phyloP scores from a whole-genome alignment of 108 stramenopile genomes.

The Discostella pseudostelligera region DNA sequence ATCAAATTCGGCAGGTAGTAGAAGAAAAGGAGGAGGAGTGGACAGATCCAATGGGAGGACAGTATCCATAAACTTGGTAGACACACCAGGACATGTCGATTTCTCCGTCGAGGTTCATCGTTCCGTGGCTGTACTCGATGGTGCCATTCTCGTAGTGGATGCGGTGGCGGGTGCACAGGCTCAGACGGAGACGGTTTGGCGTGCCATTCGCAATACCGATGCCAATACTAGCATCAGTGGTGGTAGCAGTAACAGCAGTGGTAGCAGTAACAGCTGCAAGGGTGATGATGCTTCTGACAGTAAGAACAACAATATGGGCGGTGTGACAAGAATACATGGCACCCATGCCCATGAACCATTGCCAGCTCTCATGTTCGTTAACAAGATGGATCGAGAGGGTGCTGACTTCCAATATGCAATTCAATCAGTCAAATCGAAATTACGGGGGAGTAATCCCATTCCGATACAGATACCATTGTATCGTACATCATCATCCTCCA shows the following conservation, averaged over 20 bases:
- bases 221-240: not conserved
- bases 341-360: constrained; percentile 75
- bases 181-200: constrained; percentile 98
- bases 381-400: constrained; percentile 99
- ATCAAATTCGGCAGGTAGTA: not conserved
- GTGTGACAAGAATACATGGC: constrained; percentile 18
- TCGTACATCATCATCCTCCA: constrained; percentile 35
- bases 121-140: constrained; percentile 95
- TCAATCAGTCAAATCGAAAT: constrained; percentile 67
- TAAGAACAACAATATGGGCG: not conserved
- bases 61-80: constrained; percentile 81
- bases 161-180: constrained; percentile 98
- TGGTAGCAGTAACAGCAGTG: constrained; percentile 4
- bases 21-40: not conserved
- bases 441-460: constrained; percentile 76
- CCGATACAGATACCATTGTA: constrained; percentile 76
- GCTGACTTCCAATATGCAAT: constrained; percentile 85
- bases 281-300: too few relatives aligned
- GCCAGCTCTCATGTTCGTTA: constrained; percentile 90
- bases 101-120: constrained; percentile 98
- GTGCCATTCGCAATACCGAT: constrained; percentile 61
- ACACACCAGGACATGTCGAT: constrained; percentile 99
- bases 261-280: constrained; percentile 4
- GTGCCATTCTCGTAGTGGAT: constrained; percentile 95
- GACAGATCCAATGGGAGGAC: not conserved